Evolutionary conservation across 2,329 filamentous ascomycete genomes (phyloP).

Genomic region (Coleophoma eucalyptorum): DNA sequence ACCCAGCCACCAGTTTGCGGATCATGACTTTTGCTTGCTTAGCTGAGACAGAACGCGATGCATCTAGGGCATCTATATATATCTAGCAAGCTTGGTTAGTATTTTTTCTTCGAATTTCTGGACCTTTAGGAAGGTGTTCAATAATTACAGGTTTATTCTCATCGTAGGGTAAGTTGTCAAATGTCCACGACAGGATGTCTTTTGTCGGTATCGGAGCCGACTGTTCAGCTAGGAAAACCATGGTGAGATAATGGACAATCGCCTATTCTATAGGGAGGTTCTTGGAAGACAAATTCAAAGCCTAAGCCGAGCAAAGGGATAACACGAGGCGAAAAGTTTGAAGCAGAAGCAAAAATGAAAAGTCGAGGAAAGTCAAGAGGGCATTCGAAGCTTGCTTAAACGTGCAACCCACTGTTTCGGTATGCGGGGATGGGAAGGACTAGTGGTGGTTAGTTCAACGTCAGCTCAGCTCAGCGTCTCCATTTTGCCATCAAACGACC

Average conservation of each 20-base stretch:
- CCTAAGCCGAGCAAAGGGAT: no score
- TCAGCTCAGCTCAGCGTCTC: no score
- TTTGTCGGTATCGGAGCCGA: constrained; percentile 14
- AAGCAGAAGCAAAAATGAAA: no score
- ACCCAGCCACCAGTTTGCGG: constrained; percentile 20
- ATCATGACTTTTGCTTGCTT: constrained; percentile 18
- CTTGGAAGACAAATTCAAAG: no score
- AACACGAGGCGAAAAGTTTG: no score
- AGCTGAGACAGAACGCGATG: constrained; percentile 19
- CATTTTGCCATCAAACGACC: no score
- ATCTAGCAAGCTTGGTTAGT: constrained; percentile 11
- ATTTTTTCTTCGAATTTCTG: background rate
- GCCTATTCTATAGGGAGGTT: no score
- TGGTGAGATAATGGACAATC: background rate
- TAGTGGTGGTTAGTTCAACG: no score
- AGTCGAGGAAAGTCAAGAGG: no score
- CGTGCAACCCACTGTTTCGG: no score
- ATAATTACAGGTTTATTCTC: constrained; percentile 19
- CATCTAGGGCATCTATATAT: constrained; percentile 20
- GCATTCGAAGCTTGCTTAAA: no score
- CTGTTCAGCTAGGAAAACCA: constrained; percentile 10
- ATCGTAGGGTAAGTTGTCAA: constrained; percentile 16
- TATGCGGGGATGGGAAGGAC: no score
- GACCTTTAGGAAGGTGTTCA: background rate
- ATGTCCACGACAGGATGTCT: constrained; percentile 21